Conservation (phyloP, 768 basidiomycete genomes). For the Lanmaoa rubissima region DNA sequence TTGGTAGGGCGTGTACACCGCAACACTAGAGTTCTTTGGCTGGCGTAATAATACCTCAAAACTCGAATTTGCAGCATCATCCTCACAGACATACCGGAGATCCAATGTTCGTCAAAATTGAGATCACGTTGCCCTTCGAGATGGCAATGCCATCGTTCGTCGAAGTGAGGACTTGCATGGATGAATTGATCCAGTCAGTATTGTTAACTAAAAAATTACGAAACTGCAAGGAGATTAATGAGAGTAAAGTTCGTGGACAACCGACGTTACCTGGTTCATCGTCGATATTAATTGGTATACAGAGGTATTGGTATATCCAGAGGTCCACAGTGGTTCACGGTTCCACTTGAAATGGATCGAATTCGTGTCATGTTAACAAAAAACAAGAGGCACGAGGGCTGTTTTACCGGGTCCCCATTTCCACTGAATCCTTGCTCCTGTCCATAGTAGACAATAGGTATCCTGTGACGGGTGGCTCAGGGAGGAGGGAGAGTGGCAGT, state of each 20-base stretch:
- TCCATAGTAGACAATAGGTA: conserved; percentile 80
- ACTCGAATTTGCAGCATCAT: not conserved
- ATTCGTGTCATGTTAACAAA: not conserved
- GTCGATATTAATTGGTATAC: conserved; percentile 56
- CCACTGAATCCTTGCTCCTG: conserved; percentile 75
- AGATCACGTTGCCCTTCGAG: conserved; percentile 61
- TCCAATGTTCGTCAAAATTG: conserved; percentile 69
- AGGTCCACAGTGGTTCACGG: conserved; percentile 75
- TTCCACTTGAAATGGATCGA: conserved; percentile 47
- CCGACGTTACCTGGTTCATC: conserved; percentile 51
- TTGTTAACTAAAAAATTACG: conserved; percentile 62
- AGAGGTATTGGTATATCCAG: conserved; percentile 57
- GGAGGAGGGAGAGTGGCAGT: not conserved
- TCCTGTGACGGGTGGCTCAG: conserved; percentile 32
- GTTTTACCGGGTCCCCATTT: conserved; percentile 58
- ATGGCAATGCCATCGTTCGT: conserved; percentile 56
- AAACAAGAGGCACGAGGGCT: too few relatives aligned
- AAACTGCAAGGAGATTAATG: conserved; percentile 37
- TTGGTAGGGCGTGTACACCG: conserved; percentile 56
- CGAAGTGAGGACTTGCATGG: conserved; percentile 49
- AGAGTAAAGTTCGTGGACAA: not conserved
- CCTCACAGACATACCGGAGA: conserved; percentile 49
- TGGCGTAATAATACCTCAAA: conserved; percentile 21
- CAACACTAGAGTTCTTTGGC: conserved; percentile 57
- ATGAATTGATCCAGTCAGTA: conserved; percentile 50